phyloP scores from a whole-genome alignment of 352 stramenopile species.

The Sclerospora graminicola region DNA sequence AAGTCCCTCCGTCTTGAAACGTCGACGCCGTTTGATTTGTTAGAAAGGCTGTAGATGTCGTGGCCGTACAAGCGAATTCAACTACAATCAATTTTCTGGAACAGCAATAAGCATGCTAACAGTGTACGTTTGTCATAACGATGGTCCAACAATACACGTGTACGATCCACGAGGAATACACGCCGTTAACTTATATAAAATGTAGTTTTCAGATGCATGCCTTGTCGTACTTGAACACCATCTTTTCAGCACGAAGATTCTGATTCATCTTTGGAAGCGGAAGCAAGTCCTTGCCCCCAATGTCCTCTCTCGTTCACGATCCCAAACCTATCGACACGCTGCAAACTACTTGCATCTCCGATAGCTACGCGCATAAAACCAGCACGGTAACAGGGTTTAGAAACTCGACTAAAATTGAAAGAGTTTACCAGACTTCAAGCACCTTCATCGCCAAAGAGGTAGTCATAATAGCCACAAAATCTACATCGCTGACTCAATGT shows the following conservation, averaged over 20 bases:
- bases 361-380: constrained; percentile 86
- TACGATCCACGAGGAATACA: constrained; percentile 72
- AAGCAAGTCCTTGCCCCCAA: constrained; percentile 57
- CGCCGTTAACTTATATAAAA: constrained; percentile 62
- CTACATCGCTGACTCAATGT: constrained; percentile 86
- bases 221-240: constrained; percentile 86
- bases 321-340: constrained; percentile 74
- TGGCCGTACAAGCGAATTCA: constrained; percentile 73
- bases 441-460: constrained; percentile 80
- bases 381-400: constrained; percentile 73
- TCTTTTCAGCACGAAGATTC: constrained; percentile 65
- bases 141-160: constrained; percentile 78
- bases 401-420: constrained; percentile 80
- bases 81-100: constrained; percentile 71
- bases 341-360: constrained; percentile 75
- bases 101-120: constrained; percentile 82
- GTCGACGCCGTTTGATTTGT: constrained; percentile 76
- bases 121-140: constrained; percentile 85
- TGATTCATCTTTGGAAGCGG: constrained; percentile 75
- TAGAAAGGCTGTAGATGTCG: constrained; percentile 83
- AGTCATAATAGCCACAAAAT: constrained; percentile 86
- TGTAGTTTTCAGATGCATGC: constrained; percentile 63
- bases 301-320: constrained; percentile 19
- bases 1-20: constrained; percentile 80
- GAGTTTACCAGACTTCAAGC: constrained; percentile 64